Percentiles rank a stretch among this genome's conserved stretches.
phyloP scores from a whole-genome alignment of 345 rosid species.

The Acer yangbiense region DNA sequence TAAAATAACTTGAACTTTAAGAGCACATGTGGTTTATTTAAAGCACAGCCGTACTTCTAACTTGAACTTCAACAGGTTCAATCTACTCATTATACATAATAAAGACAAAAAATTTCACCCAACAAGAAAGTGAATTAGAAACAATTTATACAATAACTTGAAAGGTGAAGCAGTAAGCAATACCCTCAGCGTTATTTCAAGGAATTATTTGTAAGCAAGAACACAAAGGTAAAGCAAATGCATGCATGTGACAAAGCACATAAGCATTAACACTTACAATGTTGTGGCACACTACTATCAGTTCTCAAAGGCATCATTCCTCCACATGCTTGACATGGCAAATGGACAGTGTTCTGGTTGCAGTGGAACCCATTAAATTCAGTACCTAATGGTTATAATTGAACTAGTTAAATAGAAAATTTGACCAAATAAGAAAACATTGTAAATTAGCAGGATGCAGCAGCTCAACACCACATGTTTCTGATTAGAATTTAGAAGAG shows the following conservation, averaged over 20 bases:
- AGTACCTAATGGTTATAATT: constrained; percentile 42
- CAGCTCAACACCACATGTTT: constrained; percentile 2
- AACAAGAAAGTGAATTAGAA: constrained; percentile 2
- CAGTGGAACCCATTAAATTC: constrained; percentile 64
- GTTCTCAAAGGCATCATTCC: constrained; percentile 88
- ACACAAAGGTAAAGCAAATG: not conserved
- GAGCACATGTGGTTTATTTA: not conserved
- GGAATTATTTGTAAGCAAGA: not conserved
- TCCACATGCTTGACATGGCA: constrained; percentile 81
- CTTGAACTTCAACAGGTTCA: constrained; percentile 1
- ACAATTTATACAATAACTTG: not conserved
- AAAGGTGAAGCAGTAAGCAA: not conserved
- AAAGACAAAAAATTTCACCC: not conserved
- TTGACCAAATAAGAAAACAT: not conserved
- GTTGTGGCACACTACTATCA: constrained; percentile 63
- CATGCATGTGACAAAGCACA: not conserved
- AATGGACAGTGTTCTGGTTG: constrained; percentile 58
- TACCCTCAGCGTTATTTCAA: not conserved
- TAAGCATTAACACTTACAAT: constrained; percentile 54
- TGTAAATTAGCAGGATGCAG: not conserved
- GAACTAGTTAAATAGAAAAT: constrained; percentile 23
- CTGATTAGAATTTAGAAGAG: constrained; percentile 13
- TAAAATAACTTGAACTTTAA: not conserved
- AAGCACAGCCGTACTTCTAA: not conserved
- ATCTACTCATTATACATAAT: not conserved